Percentiles rank a stretch among this genome's conserved stretches.
Conservation (phyloP, 305 asterid species). For the Fraxinus velutina region DNA sequence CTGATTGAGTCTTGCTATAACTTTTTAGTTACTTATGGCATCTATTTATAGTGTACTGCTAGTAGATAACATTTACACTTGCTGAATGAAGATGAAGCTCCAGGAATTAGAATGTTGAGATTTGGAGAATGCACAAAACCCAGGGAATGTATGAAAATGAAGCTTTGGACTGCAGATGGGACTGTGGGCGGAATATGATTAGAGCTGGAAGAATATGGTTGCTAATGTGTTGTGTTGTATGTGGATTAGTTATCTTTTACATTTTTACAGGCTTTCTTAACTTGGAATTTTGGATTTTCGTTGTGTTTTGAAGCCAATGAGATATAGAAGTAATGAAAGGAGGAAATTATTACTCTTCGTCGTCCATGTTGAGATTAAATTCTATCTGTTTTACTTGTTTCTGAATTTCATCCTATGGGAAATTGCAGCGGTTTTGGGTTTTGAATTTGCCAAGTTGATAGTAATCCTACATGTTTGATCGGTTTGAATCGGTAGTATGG, state of each 20-base stretch:
- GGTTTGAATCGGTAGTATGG: not conserved
- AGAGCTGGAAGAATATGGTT: not conserved
- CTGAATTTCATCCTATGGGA: not conserved
- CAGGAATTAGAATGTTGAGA: not conserved
- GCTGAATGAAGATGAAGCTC: not conserved
- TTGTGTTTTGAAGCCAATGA: not conserved
- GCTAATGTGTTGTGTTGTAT: slow-evolving; percentile 5
- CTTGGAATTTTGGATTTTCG: not conserved
- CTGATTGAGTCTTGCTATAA: slow-evolving; percentile 22
- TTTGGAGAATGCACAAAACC: not conserved
- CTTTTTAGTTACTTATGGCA: slow-evolving; percentile 6
- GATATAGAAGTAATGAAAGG: not conserved
- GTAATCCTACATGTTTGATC: not conserved
- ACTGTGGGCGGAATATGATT: not conserved
- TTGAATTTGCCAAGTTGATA: slow-evolving; percentile 4
- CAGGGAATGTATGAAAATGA: not conserved
- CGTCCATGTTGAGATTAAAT: not conserved
- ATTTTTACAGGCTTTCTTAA: not conserved
- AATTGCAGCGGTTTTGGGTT: not conserved
- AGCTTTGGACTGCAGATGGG: not conserved
- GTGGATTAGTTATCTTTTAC: not conserved
- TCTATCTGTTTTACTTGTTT: not conserved
- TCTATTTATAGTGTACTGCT: slow-evolving; percentile 20
- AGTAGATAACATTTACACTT: not conserved
- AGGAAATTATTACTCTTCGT: not conserved